phyloP scores from a whole-genome alignment of 2,329 filamentous ascomycete genomes.

The Fusarium graminum region DNA sequence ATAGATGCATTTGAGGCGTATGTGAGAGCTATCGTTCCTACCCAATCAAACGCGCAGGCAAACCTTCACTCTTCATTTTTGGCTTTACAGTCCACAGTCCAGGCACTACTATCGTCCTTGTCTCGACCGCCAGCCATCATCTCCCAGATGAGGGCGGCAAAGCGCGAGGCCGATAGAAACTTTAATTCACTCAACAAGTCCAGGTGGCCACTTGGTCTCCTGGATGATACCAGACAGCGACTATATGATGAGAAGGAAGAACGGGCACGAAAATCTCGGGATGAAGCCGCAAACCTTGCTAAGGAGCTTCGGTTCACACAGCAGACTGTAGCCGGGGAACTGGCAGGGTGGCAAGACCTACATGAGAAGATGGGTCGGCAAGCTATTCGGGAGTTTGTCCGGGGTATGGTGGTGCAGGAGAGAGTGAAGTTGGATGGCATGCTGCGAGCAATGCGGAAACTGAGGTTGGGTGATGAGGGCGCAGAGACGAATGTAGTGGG shows the following conservation, averaged over 20 bases:
- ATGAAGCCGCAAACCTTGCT: conserved; percentile 79
- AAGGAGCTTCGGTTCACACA: conserved; percentile 91
- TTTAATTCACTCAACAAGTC: conserved; percentile 80
- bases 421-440: conserved; percentile 83
- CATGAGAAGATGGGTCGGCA: conserved; percentile 81
- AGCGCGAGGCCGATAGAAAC: conserved; percentile 82
- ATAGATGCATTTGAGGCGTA: conserved; percentile 79
- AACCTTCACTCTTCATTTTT: conserved; percentile 81
- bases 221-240: conserved; percentile 89
- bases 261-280: conserved; percentile 76
- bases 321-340: conserved; percentile 89
- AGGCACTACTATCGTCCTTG: conserved; percentile 83
- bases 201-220: conserved; percentile 82
- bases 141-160: conserved; percentile 77
- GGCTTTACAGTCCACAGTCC: conserved; percentile 85
- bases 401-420: conserved; percentile 83
- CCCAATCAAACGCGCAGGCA: conserved; percentile 78
- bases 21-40: conserved; percentile 72
- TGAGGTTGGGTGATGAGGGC: conserved; percentile 53
- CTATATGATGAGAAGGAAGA: conserved; percentile 87
- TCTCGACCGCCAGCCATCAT: conserved; percentile 84
- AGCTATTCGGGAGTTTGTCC: conserved; percentile 81
- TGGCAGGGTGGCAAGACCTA: conserved; percentile 94
- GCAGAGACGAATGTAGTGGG: conserved; percentile 19
- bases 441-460: conserved; percentile 78